Evolutionary conservation across 75 land plant genomes (phyloP).

Genomic region (Chamaecyparis obtusa): DNA sequence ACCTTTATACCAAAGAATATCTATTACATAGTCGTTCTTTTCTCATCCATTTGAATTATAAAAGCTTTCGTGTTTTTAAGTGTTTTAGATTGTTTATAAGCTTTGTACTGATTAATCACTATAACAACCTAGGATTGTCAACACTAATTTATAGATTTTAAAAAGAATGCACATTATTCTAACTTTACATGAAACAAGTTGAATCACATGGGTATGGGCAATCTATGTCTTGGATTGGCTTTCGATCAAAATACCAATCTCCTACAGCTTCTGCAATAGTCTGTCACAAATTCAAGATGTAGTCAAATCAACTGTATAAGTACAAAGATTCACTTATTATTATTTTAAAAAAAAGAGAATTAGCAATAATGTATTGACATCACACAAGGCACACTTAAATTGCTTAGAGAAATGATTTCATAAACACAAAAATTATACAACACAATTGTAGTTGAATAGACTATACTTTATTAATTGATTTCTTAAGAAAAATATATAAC

Average conservation of each 20-base stretch:
- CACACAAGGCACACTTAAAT: neutral
- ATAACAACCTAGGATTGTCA: no score
- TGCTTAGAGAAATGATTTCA: neutral
- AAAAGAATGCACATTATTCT: neutral
- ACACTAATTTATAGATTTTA: neutral
- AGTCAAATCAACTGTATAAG: neutral
- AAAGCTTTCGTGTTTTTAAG: no score
- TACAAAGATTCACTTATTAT: neutral
- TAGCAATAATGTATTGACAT: neutral
- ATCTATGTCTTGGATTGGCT: conserved; percentile 49
- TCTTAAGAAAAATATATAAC: neutral
- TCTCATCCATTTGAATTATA: no score
- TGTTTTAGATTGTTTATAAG: no score
- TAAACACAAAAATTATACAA: neutral
- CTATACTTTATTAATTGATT: neutral
- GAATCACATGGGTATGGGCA: conserved; percentile 76
- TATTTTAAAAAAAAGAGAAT: neutral
- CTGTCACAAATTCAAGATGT: conserved; percentile 23
- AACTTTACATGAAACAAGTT: conserved; percentile 23
- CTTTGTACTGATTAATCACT: no score
- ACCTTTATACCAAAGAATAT: no score
- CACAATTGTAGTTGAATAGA: neutral
- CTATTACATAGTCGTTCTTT: no score
- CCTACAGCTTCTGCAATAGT: conserved; percentile 71
- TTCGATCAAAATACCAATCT: conserved; percentile 70